Percentiles rank a stretch among this genome's conserved stretches.
phyloP scores from a whole-genome alignment of 345 rosid genomes.

The Eucalyptus camaldulensis region DNA sequence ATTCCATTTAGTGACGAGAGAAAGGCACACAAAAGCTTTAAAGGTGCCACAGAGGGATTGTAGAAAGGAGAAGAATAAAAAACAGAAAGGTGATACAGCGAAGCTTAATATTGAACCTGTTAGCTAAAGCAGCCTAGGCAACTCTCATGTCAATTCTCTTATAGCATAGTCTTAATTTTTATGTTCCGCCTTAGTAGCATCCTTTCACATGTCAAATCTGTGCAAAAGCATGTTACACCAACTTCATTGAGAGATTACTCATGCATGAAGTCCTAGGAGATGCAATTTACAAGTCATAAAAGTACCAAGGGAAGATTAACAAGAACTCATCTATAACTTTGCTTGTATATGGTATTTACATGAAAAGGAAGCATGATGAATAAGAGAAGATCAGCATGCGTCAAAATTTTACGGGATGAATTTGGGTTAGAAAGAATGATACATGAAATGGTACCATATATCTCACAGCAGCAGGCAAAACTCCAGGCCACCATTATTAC shows the following conservation, averaged over 20 bases:
- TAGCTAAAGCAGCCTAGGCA: background rate
- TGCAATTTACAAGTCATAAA: background rate
- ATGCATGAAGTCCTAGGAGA: background rate
- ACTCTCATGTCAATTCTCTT: background rate
- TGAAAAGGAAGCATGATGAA: background rate
- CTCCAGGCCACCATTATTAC: background rate
- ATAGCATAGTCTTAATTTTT: background rate
- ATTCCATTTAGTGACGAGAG: background rate
- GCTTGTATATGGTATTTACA: background rate
- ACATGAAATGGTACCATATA: background rate
- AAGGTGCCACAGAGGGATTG: background rate
- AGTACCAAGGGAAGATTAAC: background rate
- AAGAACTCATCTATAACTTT: background rate
- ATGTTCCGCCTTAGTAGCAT: background rate
- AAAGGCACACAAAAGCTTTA: background rate
- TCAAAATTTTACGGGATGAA: background rate
- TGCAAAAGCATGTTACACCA: background rate
- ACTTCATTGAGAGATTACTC: background rate
- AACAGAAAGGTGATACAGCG: background rate
- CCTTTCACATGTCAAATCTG: background rate
- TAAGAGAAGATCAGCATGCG: background rate
- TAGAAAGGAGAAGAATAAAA: background rate
- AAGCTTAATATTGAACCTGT: background rate
- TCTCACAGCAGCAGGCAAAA: background rate
- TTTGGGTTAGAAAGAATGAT: background rate